Conservation (phyloP, 116 monocot genomes). For the Papilionanthe hybrid region DNA sequence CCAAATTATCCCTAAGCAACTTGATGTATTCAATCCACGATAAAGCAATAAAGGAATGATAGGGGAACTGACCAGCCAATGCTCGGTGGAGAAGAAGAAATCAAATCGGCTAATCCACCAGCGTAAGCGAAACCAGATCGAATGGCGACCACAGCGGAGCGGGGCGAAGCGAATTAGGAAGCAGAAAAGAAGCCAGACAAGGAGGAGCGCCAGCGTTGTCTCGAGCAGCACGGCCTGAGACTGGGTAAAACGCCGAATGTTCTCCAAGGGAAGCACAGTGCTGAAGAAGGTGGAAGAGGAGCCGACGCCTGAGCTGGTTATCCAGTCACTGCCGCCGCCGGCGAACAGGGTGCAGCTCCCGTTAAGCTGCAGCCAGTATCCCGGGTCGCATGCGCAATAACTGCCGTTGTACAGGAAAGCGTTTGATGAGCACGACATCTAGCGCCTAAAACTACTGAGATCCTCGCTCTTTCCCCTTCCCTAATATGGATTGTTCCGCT, state of each 20-base stretch:
- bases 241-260: too few species aligned
- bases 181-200: slow-evolving; percentile 67
- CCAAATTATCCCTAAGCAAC: neutral
- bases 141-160: slow-evolving; percentile 25
- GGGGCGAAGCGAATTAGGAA: slow-evolving; percentile 32
- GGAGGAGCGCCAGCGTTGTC: slow-evolving; percentile 7
- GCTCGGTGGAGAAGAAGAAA: slow-evolving; percentile 45
- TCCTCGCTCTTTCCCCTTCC: too few species aligned
- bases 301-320: neutral
- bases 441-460: neutral
- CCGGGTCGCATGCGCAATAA: slow-evolving; percentile 79
- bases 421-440: slow-evolving; percentile 23
- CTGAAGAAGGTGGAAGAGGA: too few species aligned
- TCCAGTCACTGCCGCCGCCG: slow-evolving; percentile 26
- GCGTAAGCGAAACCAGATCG: slow-evolving; percentile 50
- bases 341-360: slow-evolving; percentile 36
- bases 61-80: slow-evolving; percentile 58
- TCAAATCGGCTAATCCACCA: slow-evolving; percentile 86
- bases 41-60: neutral
- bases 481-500: too few species aligned
- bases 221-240: too few species aligned
- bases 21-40: neutral
- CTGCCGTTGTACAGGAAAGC: slow-evolving; percentile 61
- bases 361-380: slow-evolving; percentile 29
- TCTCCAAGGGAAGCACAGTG: too few species aligned